These are phyloP conservation scores for Candida golubevii DNA, from an alignment of 805 yeast species.

Conservation along the genomic window DNA sequence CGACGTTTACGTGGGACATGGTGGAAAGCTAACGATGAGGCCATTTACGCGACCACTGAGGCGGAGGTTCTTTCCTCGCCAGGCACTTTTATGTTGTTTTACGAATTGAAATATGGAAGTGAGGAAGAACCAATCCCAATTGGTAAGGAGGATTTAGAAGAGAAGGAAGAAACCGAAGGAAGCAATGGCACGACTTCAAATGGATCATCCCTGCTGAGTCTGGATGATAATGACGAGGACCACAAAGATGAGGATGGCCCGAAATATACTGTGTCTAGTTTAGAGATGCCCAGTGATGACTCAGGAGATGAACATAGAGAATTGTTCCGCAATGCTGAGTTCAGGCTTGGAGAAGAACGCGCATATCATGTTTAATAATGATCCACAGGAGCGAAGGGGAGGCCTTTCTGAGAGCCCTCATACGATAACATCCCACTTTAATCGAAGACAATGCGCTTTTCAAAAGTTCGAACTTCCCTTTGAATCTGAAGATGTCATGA, in stretches of 20 bases:
- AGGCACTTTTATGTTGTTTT: slow-evolving; percentile 91
- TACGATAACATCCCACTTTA: too few species aligned
- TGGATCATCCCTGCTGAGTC: slow-evolving; percentile 4
- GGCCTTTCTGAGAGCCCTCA: too few species aligned
- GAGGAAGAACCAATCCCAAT: slow-evolving; percentile 7
- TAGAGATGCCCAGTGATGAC: slow-evolving; percentile 4
- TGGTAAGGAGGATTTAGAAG: not conserved
- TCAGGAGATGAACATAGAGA: slow-evolving; percentile 8
- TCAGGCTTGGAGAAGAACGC: slow-evolving; percentile 10
- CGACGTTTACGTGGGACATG: slow-evolving; percentile 78
- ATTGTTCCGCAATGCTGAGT: slow-evolving; percentile 10
- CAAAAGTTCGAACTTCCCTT: too few species aligned
- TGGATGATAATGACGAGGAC: slow-evolving; percentile 3
- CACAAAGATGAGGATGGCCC: slow-evolving; percentile 3
- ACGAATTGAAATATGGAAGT: slow-evolving; percentile 48
- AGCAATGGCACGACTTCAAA: not conserved
- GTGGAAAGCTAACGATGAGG: slow-evolving; percentile 95
- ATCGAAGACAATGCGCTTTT: too few species aligned
- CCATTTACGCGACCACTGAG: slow-evolving; percentile 74
- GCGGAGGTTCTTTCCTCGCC: slow-evolving; percentile 75
- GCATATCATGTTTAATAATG: slow-evolving; percentile 6
- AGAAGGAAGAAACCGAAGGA: not conserved
- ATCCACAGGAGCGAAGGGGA: too few species aligned
- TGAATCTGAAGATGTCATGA: too few species aligned
- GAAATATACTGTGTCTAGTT: slow-evolving; percentile 1